Evolutionary conservation across 108 stramenopile species (phyloP), one percentile per base, ranked within the genome.

Genomic region (Chaetoceros tenuissimus): DNA sequence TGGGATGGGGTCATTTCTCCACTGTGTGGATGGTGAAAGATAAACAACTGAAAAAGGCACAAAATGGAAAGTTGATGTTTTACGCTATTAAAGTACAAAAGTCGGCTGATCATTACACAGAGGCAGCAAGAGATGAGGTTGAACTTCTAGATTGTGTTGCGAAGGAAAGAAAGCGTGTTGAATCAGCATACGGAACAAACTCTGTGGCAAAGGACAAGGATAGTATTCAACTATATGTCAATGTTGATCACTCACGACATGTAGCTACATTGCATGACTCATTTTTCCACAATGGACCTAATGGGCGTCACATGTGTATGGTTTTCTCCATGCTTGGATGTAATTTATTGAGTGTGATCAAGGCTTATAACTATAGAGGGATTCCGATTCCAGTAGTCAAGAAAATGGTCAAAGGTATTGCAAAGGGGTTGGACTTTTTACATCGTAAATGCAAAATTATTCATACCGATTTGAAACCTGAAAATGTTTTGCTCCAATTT

Each of bases 1-100:
- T 99, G 24, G 98, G 98, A 43, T 99, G 98, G 98, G 98, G 98
- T 5, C 98, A 99, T 76, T 99, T 99, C 75, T 96, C 96, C 55
- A 99, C 98, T 16, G 96, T 97, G 1, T 97, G 96, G 96, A 88
- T 92, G 82, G 91, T 85, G 17, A 87, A 79, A 44, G 89, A 91
- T 60, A 63, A 79, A 19, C 68, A 77, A 46, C 68, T 80, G 20
- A 61, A 71, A 7, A 18, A 28, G 26, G 28, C 31, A 52, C 1
- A n/a, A 3, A 21, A 28, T 48, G 47, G 56, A 40, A 65, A 69
- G 30, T 54, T 53, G 19, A 72, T 61, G 3, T 87, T 88, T 68
- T 88, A 80, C 28, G 97, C 97, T 25, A 69, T 96, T 46, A 97
- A 99, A 78, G 94, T 99, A 34, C 98, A 99, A 64, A 99, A 99